Evolutionary conservation across 495 filamentous ascomycete genomes (phyloP).

Genomic region (Evansstolkia leycettana): DNA sequence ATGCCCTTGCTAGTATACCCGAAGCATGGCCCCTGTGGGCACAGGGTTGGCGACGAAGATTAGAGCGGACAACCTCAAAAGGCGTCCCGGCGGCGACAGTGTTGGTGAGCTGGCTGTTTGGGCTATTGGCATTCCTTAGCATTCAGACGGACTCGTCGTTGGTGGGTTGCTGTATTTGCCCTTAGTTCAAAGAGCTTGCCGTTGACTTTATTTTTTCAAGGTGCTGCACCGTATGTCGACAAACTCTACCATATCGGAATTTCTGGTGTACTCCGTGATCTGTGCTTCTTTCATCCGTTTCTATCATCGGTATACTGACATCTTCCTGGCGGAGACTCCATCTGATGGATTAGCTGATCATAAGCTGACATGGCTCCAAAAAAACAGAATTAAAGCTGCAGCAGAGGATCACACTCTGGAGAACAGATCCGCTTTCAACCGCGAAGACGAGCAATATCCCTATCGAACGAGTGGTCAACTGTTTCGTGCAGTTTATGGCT

Average conservation of each 20-base stretch:
- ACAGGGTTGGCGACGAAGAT: constrained; percentile 13
- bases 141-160: constrained; percentile 19
- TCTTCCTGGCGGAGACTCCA: too few species aligned
- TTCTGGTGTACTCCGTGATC: constrained; percentile 31
- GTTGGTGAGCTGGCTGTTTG: constrained; percentile 21
- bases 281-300: constrained; percentile 31
- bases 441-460: constrained; percentile 29
- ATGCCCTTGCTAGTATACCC: constrained; percentile 27
- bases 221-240: constrained; percentile 23
- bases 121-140: constrained; percentile 30
- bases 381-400: not conserved
- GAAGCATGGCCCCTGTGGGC: constrained; percentile 24
- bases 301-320: constrained; percentile 21
- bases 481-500: constrained; percentile 30
- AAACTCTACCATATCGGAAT: constrained; percentile 31
- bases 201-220: constrained; percentile 2
- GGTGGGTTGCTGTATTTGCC: too few species aligned
- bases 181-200: too few species aligned
- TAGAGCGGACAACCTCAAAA: constrained; percentile 15
- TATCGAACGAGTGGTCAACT: constrained; percentile 37
- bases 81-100: constrained; percentile 33
- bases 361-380: too few species aligned
- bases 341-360: too few species aligned
- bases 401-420: not conserved
- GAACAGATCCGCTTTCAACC: constrained; percentile 26